Evolutionary conservation across 1,284 basidiomycete species (phyloP), one percentile per base, ranked within the genome.

Genomic region (Schizophyllum amplum): DNA sequence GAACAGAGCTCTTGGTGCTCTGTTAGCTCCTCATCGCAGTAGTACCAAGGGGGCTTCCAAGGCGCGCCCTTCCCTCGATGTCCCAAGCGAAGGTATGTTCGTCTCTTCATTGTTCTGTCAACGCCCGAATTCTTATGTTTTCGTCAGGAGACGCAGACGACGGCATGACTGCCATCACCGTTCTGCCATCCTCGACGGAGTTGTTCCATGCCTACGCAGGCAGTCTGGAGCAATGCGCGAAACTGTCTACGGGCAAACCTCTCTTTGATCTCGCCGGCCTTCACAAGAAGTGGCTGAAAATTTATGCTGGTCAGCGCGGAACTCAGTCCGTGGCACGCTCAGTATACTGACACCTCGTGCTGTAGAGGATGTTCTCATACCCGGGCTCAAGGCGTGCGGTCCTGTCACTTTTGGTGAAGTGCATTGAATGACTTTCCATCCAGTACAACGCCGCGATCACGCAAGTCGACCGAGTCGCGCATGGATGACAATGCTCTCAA

Each of bases 141-240:
- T 59, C 66, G 24, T 70, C 76, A 21, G 61, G 71, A 23, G 71
- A 71, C 3, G 68, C 68, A 6, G 77, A 79, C 21, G 77, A 80
- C 23, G 75, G 75, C 9, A 74, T 75, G 13, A 72, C 84, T 1
- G 75, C 82, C 0, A 78, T 83, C 2, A 78, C 82, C 1, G 91
- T 99, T 0, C 77, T 98, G 2, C 91, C 94, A 0, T 95, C 92
- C 0, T 97, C 94, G 1, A 98, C 95, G 0, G 95, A 99, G 66
- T 75, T 99, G 42, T 99, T 99, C 75, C 96, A 96, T 70, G 94
- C 97, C 70, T 99, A 99, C 68, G 92, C 89, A 0, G 94, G 98
- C 68, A 94, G 89, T 49, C 73, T 99, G 51, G 97, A 99, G 58
- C 91, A 94, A 68, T 98, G 95, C 67, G 87, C 92, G 1, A 92